A percentile compares a stretch with the other conserved stretches of the same genome.
phyloP scores from a whole-genome alignment of 768 basidiomycete genomes.

The Pisolithus sp. region DNA sequence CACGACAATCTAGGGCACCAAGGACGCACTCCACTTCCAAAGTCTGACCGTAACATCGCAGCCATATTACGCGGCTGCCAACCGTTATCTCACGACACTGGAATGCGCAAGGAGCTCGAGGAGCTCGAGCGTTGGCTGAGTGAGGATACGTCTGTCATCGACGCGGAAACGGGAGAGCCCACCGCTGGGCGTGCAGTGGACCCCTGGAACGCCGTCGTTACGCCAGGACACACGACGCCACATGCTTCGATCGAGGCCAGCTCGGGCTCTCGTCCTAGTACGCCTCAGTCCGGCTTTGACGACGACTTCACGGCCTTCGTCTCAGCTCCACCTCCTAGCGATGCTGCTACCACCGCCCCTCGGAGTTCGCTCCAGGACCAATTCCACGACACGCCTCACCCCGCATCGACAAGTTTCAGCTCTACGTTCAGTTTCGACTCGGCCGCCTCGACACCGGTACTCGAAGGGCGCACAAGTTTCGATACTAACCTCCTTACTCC shows the following conservation, averaged over 20 bases:
- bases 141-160: slow-evolving; percentile 24
- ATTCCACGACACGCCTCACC: slow-evolving; percentile 1
- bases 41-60: slow-evolving; percentile 16
- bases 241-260: slow-evolving; percentile 14
- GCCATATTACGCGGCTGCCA: slow-evolving; percentile 13
- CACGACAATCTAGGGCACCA: neutral
- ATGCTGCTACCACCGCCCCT: neutral
- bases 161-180: slow-evolving; percentile 10
- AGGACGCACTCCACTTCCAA: slow-evolving; percentile 6
- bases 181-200: slow-evolving; percentile 18
- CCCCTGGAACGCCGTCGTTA: slow-evolving; percentile 36
- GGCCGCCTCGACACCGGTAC: slow-evolving; percentile 17
- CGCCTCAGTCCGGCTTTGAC: slow-evolving; percentile 49
- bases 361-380: neutral
- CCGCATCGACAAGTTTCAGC: slow-evolving; percentile 16
- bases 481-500: slow-evolving; percentile 14
- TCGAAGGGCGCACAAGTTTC: slow-evolving; percentile 12
- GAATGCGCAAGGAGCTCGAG: slow-evolving; percentile 46
- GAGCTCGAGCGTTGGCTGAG: slow-evolving; percentile 60
- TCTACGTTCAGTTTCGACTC: slow-evolving; percentile 24
- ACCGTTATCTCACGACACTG: slow-evolving; percentile 22
- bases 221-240: slow-evolving; percentile 24
- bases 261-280: slow-evolving; percentile 20
- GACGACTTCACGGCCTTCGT: slow-evolving; percentile 79
- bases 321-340: slow-evolving; percentile 40